phyloP scores from a whole-genome alignment of 2,329 filamentous ascomycete species.

The Penicillium digitatum region DNA sequence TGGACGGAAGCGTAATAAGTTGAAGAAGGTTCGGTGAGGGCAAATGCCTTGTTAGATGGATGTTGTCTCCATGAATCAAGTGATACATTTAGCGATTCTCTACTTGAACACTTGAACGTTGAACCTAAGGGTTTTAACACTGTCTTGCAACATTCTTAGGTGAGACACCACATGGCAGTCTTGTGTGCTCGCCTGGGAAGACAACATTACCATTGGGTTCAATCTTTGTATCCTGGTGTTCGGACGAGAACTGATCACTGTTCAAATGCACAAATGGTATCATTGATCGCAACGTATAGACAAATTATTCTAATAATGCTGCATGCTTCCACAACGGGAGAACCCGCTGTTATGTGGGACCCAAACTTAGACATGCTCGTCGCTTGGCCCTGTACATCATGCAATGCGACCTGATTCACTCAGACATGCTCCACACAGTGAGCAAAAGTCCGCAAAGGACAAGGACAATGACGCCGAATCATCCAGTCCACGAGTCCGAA shows the following conservation, averaged over 20 bases:
- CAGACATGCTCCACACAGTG: neutral
- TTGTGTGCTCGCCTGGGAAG: neutral
- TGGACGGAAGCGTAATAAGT: conserved; percentile 64
- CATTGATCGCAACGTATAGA: conserved; percentile 18
- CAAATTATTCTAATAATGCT: conserved; percentile 13
- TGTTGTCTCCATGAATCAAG: conserved; percentile 1
- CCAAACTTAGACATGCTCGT: neutral
- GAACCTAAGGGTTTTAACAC: neutral
- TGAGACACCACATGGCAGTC: neutral
- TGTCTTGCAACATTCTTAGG: neutral
- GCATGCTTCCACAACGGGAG: conserved; percentile 9
- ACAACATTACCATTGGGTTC: neutral
- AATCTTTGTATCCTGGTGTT: neutral
- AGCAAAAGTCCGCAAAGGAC: neutral
- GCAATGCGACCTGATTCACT: neutral
- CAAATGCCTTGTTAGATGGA: conserved; percentile 2
- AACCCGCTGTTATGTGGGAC: neutral
- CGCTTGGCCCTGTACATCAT: neutral
- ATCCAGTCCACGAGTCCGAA: conserved; percentile 25
- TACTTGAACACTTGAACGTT: neutral
- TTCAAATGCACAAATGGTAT: conserved; percentile 21
- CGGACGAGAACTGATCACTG: neutral
- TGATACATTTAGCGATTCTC: conserved; percentile 11
- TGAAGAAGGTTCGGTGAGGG: conserved; percentile 41
- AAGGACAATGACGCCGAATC: neutral